A percentile compares a stretch with the other conserved stretches of the same genome.
phyloP scores from a whole-genome alignment of 1,139 yeast species.

The Nadsonia commutata region DNA sequence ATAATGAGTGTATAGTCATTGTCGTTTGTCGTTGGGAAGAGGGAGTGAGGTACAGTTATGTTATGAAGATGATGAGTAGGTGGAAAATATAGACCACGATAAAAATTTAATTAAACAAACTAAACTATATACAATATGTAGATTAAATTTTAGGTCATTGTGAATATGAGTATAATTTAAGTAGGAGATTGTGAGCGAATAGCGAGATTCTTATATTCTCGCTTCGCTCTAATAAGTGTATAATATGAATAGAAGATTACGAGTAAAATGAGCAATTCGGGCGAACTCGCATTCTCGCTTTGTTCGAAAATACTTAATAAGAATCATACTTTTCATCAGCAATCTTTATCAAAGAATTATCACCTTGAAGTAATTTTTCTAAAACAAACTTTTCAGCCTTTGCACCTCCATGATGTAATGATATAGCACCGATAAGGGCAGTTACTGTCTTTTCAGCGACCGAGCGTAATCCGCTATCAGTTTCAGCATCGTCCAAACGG shows the following conservation, averaged over 20 bases:
- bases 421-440: slow-evolving; percentile 72
- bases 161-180: too few relatives aligned
- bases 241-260: too few relatives aligned
- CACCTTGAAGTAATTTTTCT: slow-evolving; percentile 15
- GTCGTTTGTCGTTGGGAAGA: not conserved
- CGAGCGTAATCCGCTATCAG: slow-evolving; percentile 10
- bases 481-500: slow-evolving; percentile 20
- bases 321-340: slow-evolving; percentile 11
- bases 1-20: slow-evolving; percentile 63
- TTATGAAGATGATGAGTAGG: not conserved
- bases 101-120: too few relatives aligned
- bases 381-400: slow-evolving; percentile 22
- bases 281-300: too few relatives aligned
- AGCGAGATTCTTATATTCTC: too few relatives aligned
- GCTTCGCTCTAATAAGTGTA: too few relatives aligned
- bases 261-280: too few relatives aligned
- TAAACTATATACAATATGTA: too few relatives aligned
- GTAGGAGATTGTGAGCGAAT: too few relatives aligned
- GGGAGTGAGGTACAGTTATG: not conserved
- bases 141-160: too few relatives aligned
- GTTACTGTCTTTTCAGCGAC: slow-evolving; percentile 57
- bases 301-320: not conserved
- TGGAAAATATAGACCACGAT: too few relatives aligned
- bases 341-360: slow-evolving; percentile 12
- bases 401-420: slow-evolving; percentile 45